Percentiles rank a stretch among this genome's conserved stretches.
Evolutionary conservation across 306 rosid species (phyloP).

Genomic region (Adenanthera pavonina): DNA sequence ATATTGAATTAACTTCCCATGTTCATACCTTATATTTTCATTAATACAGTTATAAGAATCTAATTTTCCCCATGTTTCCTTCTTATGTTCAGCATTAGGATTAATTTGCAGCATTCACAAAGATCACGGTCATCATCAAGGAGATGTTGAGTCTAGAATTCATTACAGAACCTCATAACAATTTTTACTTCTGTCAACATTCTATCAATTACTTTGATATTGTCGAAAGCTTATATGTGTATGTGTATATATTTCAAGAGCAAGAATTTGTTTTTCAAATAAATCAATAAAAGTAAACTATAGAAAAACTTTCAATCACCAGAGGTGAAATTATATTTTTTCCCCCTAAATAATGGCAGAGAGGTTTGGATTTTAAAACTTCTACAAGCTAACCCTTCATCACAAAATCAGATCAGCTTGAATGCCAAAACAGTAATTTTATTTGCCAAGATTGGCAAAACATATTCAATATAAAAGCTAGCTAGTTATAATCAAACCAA

Average conservation of each 20-base stretch:
- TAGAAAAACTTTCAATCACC: neutral
- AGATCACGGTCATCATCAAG: constrained; percentile 58
- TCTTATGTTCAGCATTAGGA: constrained; percentile 57
- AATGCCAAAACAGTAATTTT: neutral
- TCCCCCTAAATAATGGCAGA: neutral
- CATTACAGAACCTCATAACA: constrained; percentile 39
- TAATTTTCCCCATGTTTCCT: neutral
- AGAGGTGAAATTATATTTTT: neutral
- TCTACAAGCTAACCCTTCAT: neutral
- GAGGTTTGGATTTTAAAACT: neutral
- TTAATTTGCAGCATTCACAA: constrained; percentile 55
- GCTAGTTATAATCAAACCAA: neutral
- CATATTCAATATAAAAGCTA: neutral
- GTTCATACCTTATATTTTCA: neutral
- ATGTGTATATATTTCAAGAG: neutral
- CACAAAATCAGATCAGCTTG: neutral
- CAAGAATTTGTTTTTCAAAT: neutral
- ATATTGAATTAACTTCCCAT: neutral
- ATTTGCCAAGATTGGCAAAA: too few relatives aligned
- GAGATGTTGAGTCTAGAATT: constrained; percentile 41
- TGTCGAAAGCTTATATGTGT: neutral
- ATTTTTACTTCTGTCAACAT: constrained; percentile 12
- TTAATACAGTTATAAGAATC: neutral
- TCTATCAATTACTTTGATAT: neutral
- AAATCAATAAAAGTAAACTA: neutral